Base-by-base conservation (phyloP, 1,139 yeast genomes). In the Suzukiozyma palmioleophila region DNA sequence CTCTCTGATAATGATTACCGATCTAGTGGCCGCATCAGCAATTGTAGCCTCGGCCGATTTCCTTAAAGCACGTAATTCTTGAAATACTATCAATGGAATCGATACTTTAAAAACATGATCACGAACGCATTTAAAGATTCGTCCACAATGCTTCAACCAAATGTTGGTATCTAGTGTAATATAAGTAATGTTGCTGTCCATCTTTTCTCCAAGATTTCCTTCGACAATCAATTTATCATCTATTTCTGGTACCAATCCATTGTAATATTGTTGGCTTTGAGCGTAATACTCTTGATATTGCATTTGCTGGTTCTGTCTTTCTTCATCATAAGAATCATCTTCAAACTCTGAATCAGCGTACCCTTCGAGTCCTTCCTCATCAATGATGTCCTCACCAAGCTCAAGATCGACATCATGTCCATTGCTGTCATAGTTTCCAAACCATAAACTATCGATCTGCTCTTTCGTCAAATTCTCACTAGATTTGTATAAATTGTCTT, bases 61-160 rank as follows among this genome's bases (percentile, higher is more conserved):
- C 43, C 94, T 62, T 45, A 84, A 62, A n/a, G 86, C 81, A 49
- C 92, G 64, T 43, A 84, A 63, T 51, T 84, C 94, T 62, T 84
- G 94, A 54, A 84, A 84, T 8, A 85, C 88, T 25, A 85, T 82
- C 43, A 84, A 63, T 33, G 94, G 90, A 7, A 84, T 78, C 53
- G 77, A 60, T 59, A 73, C 59, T 60, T 65, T 77, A 49, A 84
- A 69, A 2, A 82, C 75, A 10, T 73, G 73, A 48, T 77, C 77
- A 29, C 82, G 69, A 12, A 84, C 77, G 51, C 87, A 77, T 56
- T 84, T 84, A 64, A 74, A 84, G 25, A 84, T 69, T 43, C 84
- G 70, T 2, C 92, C 94, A 56, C 89, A 84, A 54, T 84, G 90
- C 50, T 84, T 82, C 47, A 84, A 64, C 92, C 92, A 84, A 44